Evolutionary conservation across 306 rosid genomes (phyloP), one percentile per base, ranked within the genome.

Genomic region (Parietaria judaica): DNA sequence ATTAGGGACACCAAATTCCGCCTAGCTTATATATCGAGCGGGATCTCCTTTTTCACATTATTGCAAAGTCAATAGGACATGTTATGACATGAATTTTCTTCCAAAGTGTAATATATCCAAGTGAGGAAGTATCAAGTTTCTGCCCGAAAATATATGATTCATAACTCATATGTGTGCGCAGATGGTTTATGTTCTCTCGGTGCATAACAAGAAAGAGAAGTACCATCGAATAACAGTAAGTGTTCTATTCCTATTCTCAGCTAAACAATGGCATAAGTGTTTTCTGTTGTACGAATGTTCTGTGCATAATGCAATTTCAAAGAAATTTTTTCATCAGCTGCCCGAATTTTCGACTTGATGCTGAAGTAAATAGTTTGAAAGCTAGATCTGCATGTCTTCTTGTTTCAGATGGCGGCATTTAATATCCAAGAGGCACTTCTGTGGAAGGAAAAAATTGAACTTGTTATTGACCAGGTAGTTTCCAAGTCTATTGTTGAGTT

Each of bases 121-220:
- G 9, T 41, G 45, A 41, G 45, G 45, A 41, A 5, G 45, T 41
- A 41, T 41, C 45, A 41, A 5, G 45, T 41, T 5, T 41, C 45
- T 41, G 45, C 45, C 7, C 1, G 45, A 41, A 41, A 41, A 41
- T 41, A 41, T 41, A 1, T 41, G 45, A 41, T 41, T 41, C 45
- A 5, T 8, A 41, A 41, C 9, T 8, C 45, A 41, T 41, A 1
- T 54, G 57, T 74, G 70, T 38, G 50, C 76, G 87, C 87, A 92
- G 99, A 92, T 92, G 99, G 95, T 92, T 54, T 92, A 92, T 74
- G 99, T 92, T 72, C 84, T 92, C 73, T 88, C 84, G 46, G 81
- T 92, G 44, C 84, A 88, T 88, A 86, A 81, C 90, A 86, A 85
- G 90, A 92, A 92, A 79, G 99, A 92, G 73, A 92, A 80, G 80